Base-by-base conservation (phyloP, 2,329 filamentous ascomycete species). In the Pezicula carpinea region DNA sequence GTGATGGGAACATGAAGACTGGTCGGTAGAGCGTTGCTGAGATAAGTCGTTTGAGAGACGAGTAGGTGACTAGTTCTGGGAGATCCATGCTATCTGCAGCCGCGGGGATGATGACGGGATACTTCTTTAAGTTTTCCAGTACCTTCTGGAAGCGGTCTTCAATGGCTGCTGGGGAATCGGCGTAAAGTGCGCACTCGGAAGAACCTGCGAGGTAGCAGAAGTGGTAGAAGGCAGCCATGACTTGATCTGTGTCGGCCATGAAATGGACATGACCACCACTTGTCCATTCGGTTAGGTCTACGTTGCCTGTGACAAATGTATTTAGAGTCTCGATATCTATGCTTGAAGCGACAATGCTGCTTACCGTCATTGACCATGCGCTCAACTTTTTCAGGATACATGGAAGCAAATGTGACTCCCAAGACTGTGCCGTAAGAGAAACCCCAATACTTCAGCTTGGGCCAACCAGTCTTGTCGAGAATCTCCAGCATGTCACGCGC, bases 381-480 rank as follows among this genome's bases (percentile, higher is more conserved):
- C 0, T 65, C 70, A 7, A 75, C 59, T 18, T 59, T 60, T 1
- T 63, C 62, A 0, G 71, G 71, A 46, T 65, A 71, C 59, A 73
- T 62, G 4, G 65, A 64, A 7, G 70, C 70, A 49, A 74, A 73
- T 0, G 65, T 69, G n/a, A 65, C 67, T 1, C 70, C 70, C 4
- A 73, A 59, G 6, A 68, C 60, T 0, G 68, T 72, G 5, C 71
- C 71, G 48, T 79, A 79, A 5, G 72, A 75, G 44, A 77, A 69
- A 0, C 75, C 74, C 63, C 72, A 69, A 52, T 75, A 78, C 54
- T 71, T 70, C 23, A 77, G 52, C 50, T 60, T 63, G 36, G 54
- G 53, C 46, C 50, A 48, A 45, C 48, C 57, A 39, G 47, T 61
- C 51, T 54, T 58, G 23, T 51, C 59, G 53, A 62, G 44, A 18